These are phyloP conservation scores for Arthrobotrys megalospora DNA, from an alignment of 2,329 filamentous ascomycete genomes.

Conservation along the genomic window DNA sequence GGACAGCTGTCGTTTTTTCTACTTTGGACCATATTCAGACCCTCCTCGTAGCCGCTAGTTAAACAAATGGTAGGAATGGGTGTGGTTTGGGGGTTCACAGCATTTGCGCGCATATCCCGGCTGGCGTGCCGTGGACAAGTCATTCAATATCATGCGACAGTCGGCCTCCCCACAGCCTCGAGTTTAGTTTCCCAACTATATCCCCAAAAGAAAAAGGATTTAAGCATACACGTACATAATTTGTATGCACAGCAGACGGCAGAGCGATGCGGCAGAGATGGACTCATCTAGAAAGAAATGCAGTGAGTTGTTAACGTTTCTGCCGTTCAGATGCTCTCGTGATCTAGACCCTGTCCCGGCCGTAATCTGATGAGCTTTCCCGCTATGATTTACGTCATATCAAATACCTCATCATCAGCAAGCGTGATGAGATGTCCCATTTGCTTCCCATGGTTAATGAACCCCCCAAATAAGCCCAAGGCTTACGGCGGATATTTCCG, in stretches of 20 bases:
- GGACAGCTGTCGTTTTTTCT: slow-evolving; percentile 40
- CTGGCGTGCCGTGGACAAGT: slow-evolving; percentile 55
- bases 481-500: slow-evolving; percentile 32
- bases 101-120: slow-evolving; percentile 33
- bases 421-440: slow-evolving; percentile 58
- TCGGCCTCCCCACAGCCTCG: slow-evolving; percentile 35
- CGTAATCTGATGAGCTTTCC: slow-evolving; percentile 17
- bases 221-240: slow-evolving; percentile 11
- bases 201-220: slow-evolving; percentile 5
- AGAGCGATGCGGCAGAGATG: slow-evolving; percentile 34
- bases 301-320: slow-evolving; percentile 12
- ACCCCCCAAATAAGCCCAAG: slow-evolving; percentile 4
- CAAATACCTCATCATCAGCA: slow-evolving; percentile 37
- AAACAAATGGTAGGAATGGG: background rate
- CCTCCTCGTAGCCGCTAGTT: background rate
- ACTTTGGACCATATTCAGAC: background rate
- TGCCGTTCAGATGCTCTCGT: slow-evolving; percentile 20
- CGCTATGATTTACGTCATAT: slow-evolving; percentile 52
- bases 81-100: slow-evolving; percentile 34
- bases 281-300: slow-evolving; percentile 28
- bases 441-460: background rate
- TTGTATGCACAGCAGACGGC: slow-evolving; percentile 9
- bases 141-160: slow-evolving; percentile 49
- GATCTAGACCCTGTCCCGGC: slow-evolving; percentile 17
- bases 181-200: slow-evolving; percentile 8